phyloP scores from a whole-genome alignment of 177 flowering plant genomes.

The Vitis hybrid region DNA sequence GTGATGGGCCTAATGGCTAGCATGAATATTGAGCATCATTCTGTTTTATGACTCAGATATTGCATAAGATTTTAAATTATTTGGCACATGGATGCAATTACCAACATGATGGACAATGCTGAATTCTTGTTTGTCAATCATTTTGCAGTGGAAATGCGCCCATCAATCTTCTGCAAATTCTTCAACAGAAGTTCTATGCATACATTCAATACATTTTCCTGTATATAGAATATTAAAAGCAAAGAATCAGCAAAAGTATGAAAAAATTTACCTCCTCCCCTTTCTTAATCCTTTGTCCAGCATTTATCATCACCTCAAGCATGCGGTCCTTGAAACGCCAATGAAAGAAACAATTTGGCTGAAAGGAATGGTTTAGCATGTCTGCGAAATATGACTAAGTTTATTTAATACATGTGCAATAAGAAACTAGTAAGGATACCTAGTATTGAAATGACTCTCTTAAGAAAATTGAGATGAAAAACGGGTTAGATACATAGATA shows the following conservation, averaged over 20 bases:
- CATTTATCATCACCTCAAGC: constrained; percentile 99
- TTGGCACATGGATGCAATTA: no score
- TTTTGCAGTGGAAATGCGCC: no score
- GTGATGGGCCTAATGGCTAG: no score
- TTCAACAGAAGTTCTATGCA: neutral
- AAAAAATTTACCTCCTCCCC: constrained; percentile 77
- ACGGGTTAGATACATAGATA: neutral
- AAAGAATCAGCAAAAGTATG: neutral
- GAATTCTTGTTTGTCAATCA: no score
- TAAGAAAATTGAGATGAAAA: neutral
- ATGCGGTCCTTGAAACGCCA: constrained; percentile 98
- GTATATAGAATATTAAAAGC: neutral
- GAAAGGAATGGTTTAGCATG: constrained; percentile 93
- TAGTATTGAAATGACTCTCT: neutral
- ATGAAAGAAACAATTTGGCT: constrained; percentile 92
- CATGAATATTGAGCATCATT: no score
- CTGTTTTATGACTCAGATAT: no score
- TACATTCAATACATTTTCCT: neutral
- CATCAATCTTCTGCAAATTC: no score
- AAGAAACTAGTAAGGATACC: neutral
- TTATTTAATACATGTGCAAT: neutral
- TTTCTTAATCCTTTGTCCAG: constrained; percentile 74
- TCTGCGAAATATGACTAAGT: constrained; percentile 46
- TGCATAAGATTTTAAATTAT: no score
- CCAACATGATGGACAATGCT: no score